Conservation (phyloP, 1,284 basidiomycete genomes). For the Ceratobasidium sp. region DNA sequence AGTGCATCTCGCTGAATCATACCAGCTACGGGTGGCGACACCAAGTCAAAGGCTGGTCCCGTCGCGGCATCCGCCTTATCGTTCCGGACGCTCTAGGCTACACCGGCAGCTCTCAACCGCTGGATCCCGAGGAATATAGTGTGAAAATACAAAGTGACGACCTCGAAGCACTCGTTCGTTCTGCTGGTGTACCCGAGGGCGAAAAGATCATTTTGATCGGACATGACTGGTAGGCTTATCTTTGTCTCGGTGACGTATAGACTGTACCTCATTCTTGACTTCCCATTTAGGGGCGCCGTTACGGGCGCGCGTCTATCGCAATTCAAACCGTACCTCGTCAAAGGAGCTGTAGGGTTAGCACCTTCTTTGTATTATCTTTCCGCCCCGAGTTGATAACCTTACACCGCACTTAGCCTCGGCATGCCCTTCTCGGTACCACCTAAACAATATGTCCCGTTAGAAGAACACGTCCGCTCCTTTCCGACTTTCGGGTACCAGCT, state of each 20-base stretch:
- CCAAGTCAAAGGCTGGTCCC: conserved; percentile 43
- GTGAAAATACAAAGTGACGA: conserved; percentile 23
- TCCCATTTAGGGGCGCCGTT: conserved; percentile 16
- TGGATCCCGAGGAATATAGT: conserved; percentile 33
- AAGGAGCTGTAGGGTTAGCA: conserved; percentile 26
- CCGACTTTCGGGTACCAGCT: conserved; percentile 38
- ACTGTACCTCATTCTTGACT: not conserved
- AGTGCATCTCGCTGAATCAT: not conserved
- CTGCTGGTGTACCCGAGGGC: conserved; percentile 16
- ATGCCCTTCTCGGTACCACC: conserved; percentile 6
- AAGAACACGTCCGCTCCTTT: not conserved
- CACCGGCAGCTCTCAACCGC: conserved; percentile 35
- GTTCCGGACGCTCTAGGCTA: conserved; percentile 40
- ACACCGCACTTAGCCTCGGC: conserved; percentile 6
- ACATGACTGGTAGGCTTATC: conserved; percentile 26
- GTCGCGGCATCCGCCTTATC: conserved; percentile 37
- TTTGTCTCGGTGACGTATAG: no score
- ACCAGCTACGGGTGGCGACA: conserved; percentile 20
- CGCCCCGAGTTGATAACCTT: no score
- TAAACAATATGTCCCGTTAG: conserved; percentile 8
- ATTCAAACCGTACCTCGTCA: conserved; percentile 39
- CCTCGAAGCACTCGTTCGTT: conserved; percentile 21
- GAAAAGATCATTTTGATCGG: conserved; percentile 39
- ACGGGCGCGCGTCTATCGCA: conserved; percentile 19
- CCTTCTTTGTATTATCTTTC: not conserved